Percentiles rank a stretch among this genome's conserved stretches.
phyloP scores from a whole-genome alignment of 202 grass and related monocot species.

The Eragrostis tef region DNA sequence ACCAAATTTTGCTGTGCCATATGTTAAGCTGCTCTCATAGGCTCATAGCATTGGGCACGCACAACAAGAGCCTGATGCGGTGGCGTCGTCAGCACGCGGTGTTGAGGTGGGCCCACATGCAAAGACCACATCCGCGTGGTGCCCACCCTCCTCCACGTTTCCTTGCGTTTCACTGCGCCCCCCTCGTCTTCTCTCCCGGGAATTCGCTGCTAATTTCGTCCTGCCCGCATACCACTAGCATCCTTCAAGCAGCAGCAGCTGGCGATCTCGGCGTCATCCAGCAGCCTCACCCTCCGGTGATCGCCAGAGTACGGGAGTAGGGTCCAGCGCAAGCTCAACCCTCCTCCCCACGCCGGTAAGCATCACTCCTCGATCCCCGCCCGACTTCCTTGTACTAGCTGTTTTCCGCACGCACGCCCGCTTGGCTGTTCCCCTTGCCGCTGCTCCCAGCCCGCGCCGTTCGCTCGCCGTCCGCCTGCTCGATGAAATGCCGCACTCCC shows the following conservation, averaged over 20 bases:
- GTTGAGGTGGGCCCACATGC: slow-evolving; percentile 25
- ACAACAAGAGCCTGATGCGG: neutral
- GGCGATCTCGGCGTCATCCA: slow-evolving; percentile 6
- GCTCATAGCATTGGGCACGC: too few relatives aligned
- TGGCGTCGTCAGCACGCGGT: neutral
- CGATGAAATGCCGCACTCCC: slow-evolving; percentile 45
- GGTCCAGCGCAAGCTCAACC: neutral
- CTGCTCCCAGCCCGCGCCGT: neutral
- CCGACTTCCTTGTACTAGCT: neutral
- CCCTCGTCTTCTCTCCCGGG: neutral
- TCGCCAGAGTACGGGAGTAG: slow-evolving; percentile 8
- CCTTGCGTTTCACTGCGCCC: too few relatives aligned
- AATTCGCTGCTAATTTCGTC: neutral
- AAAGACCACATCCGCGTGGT: slow-evolving; percentile 39
- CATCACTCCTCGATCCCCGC: neutral
- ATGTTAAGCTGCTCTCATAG: too few relatives aligned
- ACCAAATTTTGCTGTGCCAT: too few relatives aligned
- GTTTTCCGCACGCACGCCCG: neutral
- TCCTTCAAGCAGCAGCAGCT: neutral
- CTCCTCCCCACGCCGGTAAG: slow-evolving; percentile 38
- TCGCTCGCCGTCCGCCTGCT: slow-evolving; percentile 10
- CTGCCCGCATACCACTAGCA: neutral
- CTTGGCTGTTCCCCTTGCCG: neutral
- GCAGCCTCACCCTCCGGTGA: slow-evolving; percentile 2
- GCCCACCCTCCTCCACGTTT: slow-evolving; percentile 34